Conservation (phyloP, 768 basidiomycete genomes). For the Pisolithus sp. region DNA sequence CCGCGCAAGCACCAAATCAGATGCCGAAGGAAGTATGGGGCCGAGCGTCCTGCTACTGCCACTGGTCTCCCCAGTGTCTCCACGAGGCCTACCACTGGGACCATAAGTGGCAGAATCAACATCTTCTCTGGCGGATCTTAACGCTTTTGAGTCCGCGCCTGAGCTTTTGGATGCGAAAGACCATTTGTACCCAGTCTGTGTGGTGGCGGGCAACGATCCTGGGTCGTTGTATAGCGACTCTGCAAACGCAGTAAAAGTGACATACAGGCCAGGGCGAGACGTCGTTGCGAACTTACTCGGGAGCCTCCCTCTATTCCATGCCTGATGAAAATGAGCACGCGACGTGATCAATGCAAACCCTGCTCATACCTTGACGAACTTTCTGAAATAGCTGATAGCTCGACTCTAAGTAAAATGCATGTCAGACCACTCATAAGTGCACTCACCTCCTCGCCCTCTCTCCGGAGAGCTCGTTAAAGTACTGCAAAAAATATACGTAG, state of each 20-base stretch:
- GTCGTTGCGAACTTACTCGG: conserved; percentile 36
- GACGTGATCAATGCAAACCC: conserved; percentile 1
- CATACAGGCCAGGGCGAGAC: conserved; percentile 11
- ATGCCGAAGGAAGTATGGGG: conserved; percentile 60
- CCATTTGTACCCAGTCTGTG: conserved; percentile 85
- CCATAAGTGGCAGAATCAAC: conserved; percentile 44
- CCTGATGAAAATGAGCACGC: conserved; percentile 30
- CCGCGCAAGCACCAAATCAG: conserved; percentile 63
- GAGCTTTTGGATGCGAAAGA: conserved; percentile 66
- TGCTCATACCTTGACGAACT: conserved; percentile 71
- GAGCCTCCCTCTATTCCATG: conserved; percentile 79
- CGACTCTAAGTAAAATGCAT: conserved; percentile 24
- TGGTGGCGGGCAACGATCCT: conserved; percentile 51
- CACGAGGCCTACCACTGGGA: conserved; percentile 4
- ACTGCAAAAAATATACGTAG: conserved; percentile 37
- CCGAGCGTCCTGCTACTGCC: conserved; percentile 47
- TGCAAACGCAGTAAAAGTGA: conserved; percentile 15
- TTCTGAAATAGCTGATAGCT: conserved; percentile 72
- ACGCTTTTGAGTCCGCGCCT: conserved; percentile 49
- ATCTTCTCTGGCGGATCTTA: conserved; percentile 54
- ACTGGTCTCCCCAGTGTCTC: conserved; percentile 10
- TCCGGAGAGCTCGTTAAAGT: conserved; percentile 80
- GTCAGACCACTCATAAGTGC: conserved; percentile 2
- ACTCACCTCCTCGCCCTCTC: conserved; percentile 73
- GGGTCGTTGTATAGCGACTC: conserved; percentile 58